phyloP scores from a whole-genome alignment of 768 basidiomycete species.

The Leccinellum luteum region DNA sequence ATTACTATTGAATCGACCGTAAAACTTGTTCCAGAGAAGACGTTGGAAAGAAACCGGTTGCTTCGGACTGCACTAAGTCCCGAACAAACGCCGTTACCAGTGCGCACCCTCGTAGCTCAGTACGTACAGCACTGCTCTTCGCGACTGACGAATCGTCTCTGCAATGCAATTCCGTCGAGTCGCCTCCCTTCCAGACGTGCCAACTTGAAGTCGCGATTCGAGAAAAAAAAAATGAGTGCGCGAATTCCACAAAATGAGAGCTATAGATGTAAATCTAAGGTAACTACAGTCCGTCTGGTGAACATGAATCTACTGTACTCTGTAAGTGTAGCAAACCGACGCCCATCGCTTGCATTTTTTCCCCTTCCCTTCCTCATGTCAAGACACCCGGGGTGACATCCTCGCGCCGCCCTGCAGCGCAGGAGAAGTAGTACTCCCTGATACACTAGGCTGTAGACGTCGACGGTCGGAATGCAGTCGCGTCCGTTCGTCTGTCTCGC shows the following conservation, averaged over 20 bases:
- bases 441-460: slow-evolving; percentile 30
- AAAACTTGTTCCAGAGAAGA: neutral
- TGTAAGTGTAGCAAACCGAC: slow-evolving; percentile 14
- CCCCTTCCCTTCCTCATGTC: neutral
- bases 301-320: neutral
- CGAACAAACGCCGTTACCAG: neutral
- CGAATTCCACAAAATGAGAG: slow-evolving; percentile 14
- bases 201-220: neutral
- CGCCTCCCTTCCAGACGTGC: neutral
- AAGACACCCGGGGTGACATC: slow-evolving; percentile 19
- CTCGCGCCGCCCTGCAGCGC: slow-evolving; percentile 30
- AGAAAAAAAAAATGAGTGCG: slow-evolving; percentile 1
- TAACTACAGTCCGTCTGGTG: slow-evolving; percentile 26
- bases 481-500: slow-evolving; percentile 46
- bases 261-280: slow-evolving; percentile 27
- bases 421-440: slow-evolving; percentile 58
- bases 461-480: slow-evolving; percentile 28
- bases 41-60: neutral
- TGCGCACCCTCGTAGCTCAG: neutral
- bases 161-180: neutral
- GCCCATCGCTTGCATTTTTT: neutral
- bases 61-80: neutral
- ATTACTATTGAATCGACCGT: neutral
- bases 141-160: too few relatives aligned
- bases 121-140: neutral